Conservation (phyloP, 371 early-diverging fungal species). For the Nematocida sp. region DNA sequence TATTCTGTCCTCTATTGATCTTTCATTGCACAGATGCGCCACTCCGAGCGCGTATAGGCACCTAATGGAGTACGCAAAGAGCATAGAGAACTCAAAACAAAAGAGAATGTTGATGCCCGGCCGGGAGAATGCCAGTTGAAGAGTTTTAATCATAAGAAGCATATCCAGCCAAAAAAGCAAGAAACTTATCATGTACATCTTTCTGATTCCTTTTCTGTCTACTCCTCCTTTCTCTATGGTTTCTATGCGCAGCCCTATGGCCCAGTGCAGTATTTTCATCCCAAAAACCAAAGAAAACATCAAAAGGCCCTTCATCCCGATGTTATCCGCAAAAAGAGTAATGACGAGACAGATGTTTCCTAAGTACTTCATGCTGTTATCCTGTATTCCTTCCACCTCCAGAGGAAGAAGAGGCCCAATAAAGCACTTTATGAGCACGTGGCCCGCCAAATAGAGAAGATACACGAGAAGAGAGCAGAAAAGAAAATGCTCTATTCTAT, state of each 20-base stretch:
- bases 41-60: constrained; percentile 21
- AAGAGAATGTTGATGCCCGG: constrained; percentile 57
- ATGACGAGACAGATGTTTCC: constrained; percentile 60
- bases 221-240: constrained; percentile 19
- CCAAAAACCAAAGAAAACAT: constrained; percentile 57
- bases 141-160: constrained; percentile 7
- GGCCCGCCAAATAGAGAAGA: constrained; percentile 45
- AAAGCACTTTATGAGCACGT: constrained; percentile 12
- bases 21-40: neutral
- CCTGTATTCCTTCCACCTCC: constrained; percentile 60
- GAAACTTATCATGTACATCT: neutral
- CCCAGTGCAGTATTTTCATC: constrained; percentile 58
- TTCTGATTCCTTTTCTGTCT: neutral
- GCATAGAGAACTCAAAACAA: constrained; percentile 59
- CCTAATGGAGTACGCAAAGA: constrained; percentile 50
- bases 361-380: constrained; percentile 54
- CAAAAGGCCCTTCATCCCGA: constrained; percentile 51
- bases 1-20: constrained; percentile 37
- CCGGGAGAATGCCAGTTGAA: neutral
- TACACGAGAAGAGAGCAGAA: constrained; percentile 52
- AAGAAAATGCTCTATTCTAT: constrained; percentile 60
- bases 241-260: constrained; percentile 48
- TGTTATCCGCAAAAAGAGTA: constrained; percentile 61
- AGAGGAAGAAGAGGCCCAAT: constrained; percentile 50
- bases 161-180: constrained; percentile 4